Evolutionary conservation across 306 rosid species (phyloP).

Genomic region (Fragaria iinumae): DNA sequence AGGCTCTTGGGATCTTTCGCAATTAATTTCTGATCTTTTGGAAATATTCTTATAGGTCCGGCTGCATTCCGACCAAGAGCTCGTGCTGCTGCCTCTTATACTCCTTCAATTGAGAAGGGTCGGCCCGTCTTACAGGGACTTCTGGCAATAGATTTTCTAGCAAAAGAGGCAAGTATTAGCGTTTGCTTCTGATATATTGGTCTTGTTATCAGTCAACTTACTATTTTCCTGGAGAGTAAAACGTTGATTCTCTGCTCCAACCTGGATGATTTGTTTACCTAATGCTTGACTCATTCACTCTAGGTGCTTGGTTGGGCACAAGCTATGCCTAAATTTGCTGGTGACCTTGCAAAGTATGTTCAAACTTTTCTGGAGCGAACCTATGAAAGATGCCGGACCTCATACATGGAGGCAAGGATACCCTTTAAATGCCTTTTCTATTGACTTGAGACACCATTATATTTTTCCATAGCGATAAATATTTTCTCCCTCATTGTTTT

Average conservation of each 20-base stretch:
- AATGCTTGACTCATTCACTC: slow-evolving; percentile 10
- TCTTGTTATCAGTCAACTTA: background rate
- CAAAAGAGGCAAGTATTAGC: slow-evolving; percentile 73
- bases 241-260: background rate
- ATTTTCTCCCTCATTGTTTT: background rate
- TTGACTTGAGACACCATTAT: background rate
- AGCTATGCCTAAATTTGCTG: slow-evolving; percentile 96
- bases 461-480: background rate
- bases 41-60: slow-evolving; percentile 68
- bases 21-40: slow-evolving; percentile 25
- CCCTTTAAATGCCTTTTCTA: slow-evolving; percentile 6
- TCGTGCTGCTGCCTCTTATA: slow-evolving; percentile 70
- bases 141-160: slow-evolving; percentile 88
- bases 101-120: slow-evolving; percentile 83
- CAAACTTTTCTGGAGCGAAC: slow-evolving; percentile 95
- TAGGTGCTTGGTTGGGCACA: slow-evolving; percentile 99
- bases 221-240: slow-evolving; percentile 1
- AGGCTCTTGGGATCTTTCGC: background rate
- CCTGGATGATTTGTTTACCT: slow-evolving; percentile 1
- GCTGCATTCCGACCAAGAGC: slow-evolving; percentile 99
- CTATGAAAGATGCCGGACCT: slow-evolving; percentile 93
- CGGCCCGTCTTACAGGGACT: slow-evolving; percentile 97
- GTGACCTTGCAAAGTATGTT: slow-evolving; percentile 91
- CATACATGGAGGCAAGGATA: slow-evolving; percentile 87
- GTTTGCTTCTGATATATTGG: slow-evolving; percentile 8